phyloP scores from a whole-genome alignment of 257 asterid genomes.

The Salvia splendens region DNA sequence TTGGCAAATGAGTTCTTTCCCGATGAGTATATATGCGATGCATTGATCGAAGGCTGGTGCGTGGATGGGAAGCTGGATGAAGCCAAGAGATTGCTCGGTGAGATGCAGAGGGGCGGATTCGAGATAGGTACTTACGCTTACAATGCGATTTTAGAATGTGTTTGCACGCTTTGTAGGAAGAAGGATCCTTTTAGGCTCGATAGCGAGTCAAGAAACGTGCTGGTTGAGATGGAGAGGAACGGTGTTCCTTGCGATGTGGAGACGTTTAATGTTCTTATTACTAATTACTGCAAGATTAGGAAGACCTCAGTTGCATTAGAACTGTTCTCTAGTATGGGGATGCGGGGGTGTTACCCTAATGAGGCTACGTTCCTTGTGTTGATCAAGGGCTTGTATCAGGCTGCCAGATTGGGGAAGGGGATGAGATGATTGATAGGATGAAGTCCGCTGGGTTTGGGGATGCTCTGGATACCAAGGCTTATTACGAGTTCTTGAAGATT shows the following conservation, averaged over 20 bases:
- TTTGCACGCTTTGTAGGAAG: constrained; percentile 73
- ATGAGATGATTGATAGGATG: constrained; percentile 94
- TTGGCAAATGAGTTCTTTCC: constrained; percentile 85
- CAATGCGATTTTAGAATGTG: constrained; percentile 80
- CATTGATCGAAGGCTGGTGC: constrained; percentile 81
- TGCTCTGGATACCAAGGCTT: constrained; percentile 67
- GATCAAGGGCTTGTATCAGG: constrained; percentile 82
- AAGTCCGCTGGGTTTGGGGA: constrained; percentile 78
- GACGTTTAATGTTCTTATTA: constrained; percentile 78
- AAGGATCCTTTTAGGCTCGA: constrained; percentile 79
- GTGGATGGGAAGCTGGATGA: constrained; percentile 78
- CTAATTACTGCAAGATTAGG: constrained; percentile 80
- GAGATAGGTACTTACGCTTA: constrained; percentile 61
- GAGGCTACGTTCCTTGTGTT: constrained; percentile 66
- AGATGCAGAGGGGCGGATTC: constrained; percentile 88
- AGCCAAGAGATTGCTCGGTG: constrained; percentile 69
- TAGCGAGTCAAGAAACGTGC: constrained; percentile 56
- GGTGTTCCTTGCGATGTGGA: constrained; percentile 89
- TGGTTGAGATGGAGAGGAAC: constrained; percentile 72
- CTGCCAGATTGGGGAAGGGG: constrained; percentile 91
- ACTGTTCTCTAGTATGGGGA: constrained; percentile 64
- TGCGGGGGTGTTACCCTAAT: constrained; percentile 77
- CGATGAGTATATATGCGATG: constrained; percentile 73
- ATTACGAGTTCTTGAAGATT: constrained; percentile 67
- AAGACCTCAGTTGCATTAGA: constrained; percentile 67